These are phyloP conservation scores for Salinomyces thailandicus DNA, from an alignment of 2,329 filamentous ascomycete genomes.

Conservation along the genomic window DNA sequence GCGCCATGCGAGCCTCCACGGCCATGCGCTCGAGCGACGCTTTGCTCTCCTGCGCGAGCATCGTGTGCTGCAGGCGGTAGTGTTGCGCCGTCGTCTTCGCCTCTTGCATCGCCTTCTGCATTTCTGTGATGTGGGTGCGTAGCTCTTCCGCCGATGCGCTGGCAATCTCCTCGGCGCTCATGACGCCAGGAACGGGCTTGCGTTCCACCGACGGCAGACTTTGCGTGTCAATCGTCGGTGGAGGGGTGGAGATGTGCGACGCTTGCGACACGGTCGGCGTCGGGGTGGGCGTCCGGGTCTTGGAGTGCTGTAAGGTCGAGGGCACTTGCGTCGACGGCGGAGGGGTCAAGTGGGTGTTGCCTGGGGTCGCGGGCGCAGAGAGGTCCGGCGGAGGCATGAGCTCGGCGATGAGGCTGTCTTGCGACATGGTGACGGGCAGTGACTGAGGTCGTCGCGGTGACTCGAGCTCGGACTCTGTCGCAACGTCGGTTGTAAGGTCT, in stretches of 20 bases:
- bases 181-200: constrained; percentile 18
- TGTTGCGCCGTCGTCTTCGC: constrained; percentile 78
- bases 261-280: too few relatives aligned
- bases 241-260: constrained; percentile 40
- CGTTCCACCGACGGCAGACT: constrained; percentile 8
- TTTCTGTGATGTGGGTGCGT: constrained; percentile 41
- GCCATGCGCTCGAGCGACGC: constrained; percentile 78
- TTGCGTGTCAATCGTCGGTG: constrained; percentile 29
- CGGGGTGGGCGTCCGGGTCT: constrained; percentile 42
- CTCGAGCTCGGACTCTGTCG: too few relatives aligned
- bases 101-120: constrained; percentile 48
- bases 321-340: constrained; percentile 52
- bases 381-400: constrained; percentile 10
- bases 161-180: constrained; percentile 42
- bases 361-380: constrained; percentile 16
- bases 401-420: constrained; percentile 6
- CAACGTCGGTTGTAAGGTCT: too few relatives aligned
- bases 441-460: too few relatives aligned
- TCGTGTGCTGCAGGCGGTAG: constrained; percentile 79
- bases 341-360: constrained; percentile 43
- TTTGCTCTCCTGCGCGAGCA: constrained; percentile 72
- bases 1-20: constrained; percentile 86
- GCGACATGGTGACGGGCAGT: too few relatives aligned
- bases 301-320: constrained; percentile 18
- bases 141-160: constrained; percentile 43